Evolutionary conservation across 75 land plant genomes (phyloP), one percentile per base, ranked within the genome.

Genomic region (Isoetes taiwanensis): DNA sequence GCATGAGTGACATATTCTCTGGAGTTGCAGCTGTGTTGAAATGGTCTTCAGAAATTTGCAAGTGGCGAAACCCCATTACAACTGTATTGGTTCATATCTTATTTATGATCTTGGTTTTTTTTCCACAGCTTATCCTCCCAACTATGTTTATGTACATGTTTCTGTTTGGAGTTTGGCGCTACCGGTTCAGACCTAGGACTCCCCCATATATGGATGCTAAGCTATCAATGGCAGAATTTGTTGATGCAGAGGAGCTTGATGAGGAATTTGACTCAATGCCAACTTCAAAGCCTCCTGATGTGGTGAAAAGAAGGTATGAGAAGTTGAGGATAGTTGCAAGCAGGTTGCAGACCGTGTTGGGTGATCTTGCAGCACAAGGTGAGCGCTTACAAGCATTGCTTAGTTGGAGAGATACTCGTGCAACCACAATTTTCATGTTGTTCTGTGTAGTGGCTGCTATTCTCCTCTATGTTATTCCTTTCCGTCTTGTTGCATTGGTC

Each of bases 341-440:
- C 52, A 16, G 61, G 29, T 2, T 58, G 10, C 61, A 58, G 52
- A 58, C 12, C 11, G 50, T 58, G 1, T 19, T 58, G 11, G 61
- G 61, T 1, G 61, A 58, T 21, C 54, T 58, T 16, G 61, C 61
- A 6, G 39, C 54, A 11, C 52, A 58, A 26, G 53, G 53, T 1
- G 61, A 58, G 61, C 11, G 53, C 9, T n/a, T 58, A 12, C 35
- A 19, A 3, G 61, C 61, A n/a, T 21, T 58, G 1, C 17, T 58
- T 1, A 58, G 53, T 4, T 58, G 61, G 61, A 35, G 61, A n/a
- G 61, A 58, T 58, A 43, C 61, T 8, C 33, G 61, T 11, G 61
- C 61, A 8, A 58, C 61, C 2, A n/a, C 61, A 9, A 58, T 58
- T 21, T 58, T 39, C 25, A n/a, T 58, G 3, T 1, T 37, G 52